phyloP scores from a whole-genome alignment of 345 rosid genomes.

The Citrus unshiu region DNA sequence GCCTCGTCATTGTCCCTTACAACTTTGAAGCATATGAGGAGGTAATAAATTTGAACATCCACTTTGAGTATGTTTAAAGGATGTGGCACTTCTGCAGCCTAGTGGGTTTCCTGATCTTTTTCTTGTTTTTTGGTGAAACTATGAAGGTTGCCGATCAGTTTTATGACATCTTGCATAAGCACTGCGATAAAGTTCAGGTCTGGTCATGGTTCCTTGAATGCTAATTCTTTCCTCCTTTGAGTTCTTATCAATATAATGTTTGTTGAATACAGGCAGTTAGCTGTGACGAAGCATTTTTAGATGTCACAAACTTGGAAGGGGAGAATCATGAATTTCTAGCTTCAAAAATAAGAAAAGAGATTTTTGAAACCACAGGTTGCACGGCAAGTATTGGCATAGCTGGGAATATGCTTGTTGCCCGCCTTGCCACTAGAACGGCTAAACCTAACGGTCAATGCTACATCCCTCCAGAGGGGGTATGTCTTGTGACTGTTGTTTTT shows the following conservation, averaged over 20 bases:
- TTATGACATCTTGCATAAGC: slow-evolving; percentile 79
- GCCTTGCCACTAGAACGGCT: slow-evolving; percentile 90
- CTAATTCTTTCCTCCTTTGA: not conserved
- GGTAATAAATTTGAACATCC: slow-evolving; percentile 35
- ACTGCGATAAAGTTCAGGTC: slow-evolving; percentile 84
- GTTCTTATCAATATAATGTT: slow-evolving; percentile 11
- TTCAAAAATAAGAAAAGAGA: slow-evolving; percentile 68
- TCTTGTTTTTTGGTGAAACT: not conserved
- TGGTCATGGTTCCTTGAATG: slow-evolving; percentile 12
- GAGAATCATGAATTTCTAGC: slow-evolving; percentile 64
- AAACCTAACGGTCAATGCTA: slow-evolving; percentile 89
- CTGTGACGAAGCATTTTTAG: slow-evolving; percentile 97
- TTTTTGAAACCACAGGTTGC: slow-evolving; percentile 77
- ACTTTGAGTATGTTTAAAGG: not conserved
- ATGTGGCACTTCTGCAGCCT: not conserved
- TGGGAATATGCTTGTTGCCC: slow-evolving; percentile 89
- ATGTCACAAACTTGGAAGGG: slow-evolving; percentile 46
- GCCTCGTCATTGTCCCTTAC: slow-evolving; percentile 77
- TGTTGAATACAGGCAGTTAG: slow-evolving; percentile 68
- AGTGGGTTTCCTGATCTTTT: slow-evolving; percentile 6
- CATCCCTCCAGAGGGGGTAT: slow-evolving; percentile 61
- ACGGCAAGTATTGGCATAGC: slow-evolving; percentile 91
- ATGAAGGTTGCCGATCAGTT: slow-evolving; percentile 92
- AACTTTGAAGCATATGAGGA: slow-evolving; percentile 86
- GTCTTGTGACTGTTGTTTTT: not conserved